Base-by-base conservation (phyloP, 495 filamentous ascomycete genomes). In the Tuber brumale region DNA sequence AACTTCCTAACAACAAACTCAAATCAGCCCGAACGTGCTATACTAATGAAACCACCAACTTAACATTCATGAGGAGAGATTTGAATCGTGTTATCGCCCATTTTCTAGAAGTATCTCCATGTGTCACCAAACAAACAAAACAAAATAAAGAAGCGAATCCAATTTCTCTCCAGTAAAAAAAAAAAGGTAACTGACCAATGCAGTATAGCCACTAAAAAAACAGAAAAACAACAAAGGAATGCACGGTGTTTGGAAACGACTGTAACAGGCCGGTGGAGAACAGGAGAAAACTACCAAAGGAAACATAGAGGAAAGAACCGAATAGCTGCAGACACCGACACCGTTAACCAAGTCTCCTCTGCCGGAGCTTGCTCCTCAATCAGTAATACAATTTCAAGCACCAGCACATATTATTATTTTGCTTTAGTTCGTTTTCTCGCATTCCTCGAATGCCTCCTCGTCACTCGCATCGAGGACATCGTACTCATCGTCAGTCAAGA, bases 401-500 rank as follows among this genome's bases (percentile, higher is more conserved):
- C 70, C 31, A 42, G 74, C 21, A 71, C 70, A 72, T 27, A 69
- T 37, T 48, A 43, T 79, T 57, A 37, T 69, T 79, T 70, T 74
- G 57, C 51, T 48, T 46, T 76, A 80, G 45, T 69, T 44, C 43
- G 66, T 43, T 45, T 71, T 76, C 46, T 82, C 77, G 51, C 80
- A 82, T 57, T 82, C 81, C 72, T 80, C 76, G 73, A 83, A 83
- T 48, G 80, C 79, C 83, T 99, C 95, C 82, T 97, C 94, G 77
- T 98, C 96, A 76, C 93, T 96, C 37, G 94, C 96, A 85, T 97
- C 93, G 42, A 98, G 90, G 77, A 98, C 91, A 78, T 99, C 95
- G 81, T 97, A 99, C 85, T 99, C 95, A 81, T 98, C 95, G 79
- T 99, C 95, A 19, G 96, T 97, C 85, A 96, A 84, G 87, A 96